Evolutionary conservation across 805 yeast species (phyloP).

Genomic region (baker's yeast (Saccharomyces cerevisiae)): DNA sequence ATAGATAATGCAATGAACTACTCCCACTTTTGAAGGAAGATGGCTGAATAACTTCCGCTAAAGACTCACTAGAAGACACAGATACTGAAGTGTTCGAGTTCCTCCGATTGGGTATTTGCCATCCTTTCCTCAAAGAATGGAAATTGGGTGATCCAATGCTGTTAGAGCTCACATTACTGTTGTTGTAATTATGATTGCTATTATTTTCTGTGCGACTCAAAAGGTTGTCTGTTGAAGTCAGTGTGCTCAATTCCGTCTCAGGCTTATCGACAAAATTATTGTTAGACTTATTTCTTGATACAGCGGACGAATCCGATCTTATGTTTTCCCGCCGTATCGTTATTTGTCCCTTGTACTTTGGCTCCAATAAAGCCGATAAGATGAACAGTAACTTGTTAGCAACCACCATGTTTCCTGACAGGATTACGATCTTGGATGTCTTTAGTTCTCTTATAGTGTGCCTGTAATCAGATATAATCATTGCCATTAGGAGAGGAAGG

Average conservation of each 20-base stretch:
- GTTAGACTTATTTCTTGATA: background rate
- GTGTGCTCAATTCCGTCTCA: background rate
- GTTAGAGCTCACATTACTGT: background rate
- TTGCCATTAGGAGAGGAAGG: constrained; percentile 24
- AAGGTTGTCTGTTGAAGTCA: background rate
- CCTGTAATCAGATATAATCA: constrained; percentile 20
- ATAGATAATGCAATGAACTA: constrained; percentile 32
- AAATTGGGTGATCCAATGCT: constrained; percentile 20
- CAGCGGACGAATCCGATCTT: background rate
- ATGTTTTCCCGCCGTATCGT: background rate
- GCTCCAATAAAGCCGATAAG: constrained; percentile 42
- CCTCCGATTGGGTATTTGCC: constrained; percentile 35
- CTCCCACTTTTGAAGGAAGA: constrained; percentile 31
- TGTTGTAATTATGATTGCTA: background rate
- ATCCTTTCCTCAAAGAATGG: constrained; percentile 26
- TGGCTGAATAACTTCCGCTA: constrained; percentile 28
- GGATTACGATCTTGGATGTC: constrained; percentile 43
- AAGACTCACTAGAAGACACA: constrained; percentile 25
- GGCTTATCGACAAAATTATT: background rate
- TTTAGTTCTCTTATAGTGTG: constrained; percentile 21
- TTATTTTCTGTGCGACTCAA: background rate
- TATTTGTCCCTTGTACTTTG: constrained; percentile 17
- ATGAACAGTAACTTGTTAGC: constrained; percentile 52
- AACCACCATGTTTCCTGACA: constrained; percentile 53
- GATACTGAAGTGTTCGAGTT: constrained; percentile 25